A percentile compares a stretch with the other conserved stretches of the same genome.
phyloP scores from a whole-genome alignment of 257 asterid genomes.

The Schizonepeta tenuifolia region DNA sequence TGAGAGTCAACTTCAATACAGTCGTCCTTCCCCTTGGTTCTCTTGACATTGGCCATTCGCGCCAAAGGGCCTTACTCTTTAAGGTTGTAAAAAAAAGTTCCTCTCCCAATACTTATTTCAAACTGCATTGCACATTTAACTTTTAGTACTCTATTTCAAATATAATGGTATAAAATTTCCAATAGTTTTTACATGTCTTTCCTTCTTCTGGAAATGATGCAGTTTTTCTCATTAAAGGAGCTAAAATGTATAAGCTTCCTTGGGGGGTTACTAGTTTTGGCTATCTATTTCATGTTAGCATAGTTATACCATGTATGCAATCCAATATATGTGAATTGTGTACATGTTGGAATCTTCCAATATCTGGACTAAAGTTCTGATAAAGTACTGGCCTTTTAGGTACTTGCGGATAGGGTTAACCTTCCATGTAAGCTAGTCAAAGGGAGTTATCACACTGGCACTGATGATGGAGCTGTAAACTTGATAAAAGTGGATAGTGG shows the following conservation, averaged over 20 bases:
- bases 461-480: slow-evolving; percentile 99
- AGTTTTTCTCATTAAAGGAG: slow-evolving; percentile 17
- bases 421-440: slow-evolving; percentile 95
- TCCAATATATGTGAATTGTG: background rate
- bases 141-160: slow-evolving; percentile 10
- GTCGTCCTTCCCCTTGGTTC: slow-evolving; percentile 87
- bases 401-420: slow-evolving; percentile 93
- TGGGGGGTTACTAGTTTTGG: background rate
- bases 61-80: slow-evolving; percentile 98
- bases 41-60: slow-evolving; percentile 95
- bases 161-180: background rate
- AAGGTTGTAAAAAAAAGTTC: slow-evolving; percentile 62
- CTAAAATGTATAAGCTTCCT: slow-evolving; percentile 4
- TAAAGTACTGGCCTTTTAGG: slow-evolving; percentile 58
- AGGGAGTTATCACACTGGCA: slow-evolving; percentile 97
- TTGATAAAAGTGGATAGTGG: slow-evolving; percentile 90
- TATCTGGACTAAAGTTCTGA: slow-evolving; percentile 12
- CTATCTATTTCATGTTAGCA: slow-evolving; percentile 3
- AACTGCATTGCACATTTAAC: slow-evolving; percentile 2
- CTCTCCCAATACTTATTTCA: slow-evolving; percentile 26
- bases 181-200: background rate
- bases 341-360: background rate
- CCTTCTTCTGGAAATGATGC: background rate
- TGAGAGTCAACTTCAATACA: slow-evolving; percentile 57
- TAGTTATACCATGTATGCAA: background rate